Base-by-base conservation (phyloP, 78 protist species). In the Dictyostelium citrinum region DNA sequence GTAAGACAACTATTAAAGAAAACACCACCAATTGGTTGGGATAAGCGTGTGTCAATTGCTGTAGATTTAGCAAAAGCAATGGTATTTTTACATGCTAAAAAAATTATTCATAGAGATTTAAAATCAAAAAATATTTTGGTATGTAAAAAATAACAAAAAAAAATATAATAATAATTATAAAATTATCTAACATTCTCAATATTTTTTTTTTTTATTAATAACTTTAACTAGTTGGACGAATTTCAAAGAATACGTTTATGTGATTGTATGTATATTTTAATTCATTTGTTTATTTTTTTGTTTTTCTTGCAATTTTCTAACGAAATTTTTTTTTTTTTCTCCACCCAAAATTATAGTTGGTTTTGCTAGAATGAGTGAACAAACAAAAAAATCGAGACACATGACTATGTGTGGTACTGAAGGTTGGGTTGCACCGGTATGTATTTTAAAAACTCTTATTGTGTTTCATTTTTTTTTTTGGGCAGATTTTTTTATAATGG, bases 321-420 rank as follows among this genome's bases (percentile, higher is more conserved):
- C 27, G 0, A 0, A 24, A 24, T 64, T 64, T 64, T 64, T 64
- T 64, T 64, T 64, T 24, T 24, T 64, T 2, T 64, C 6, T 64
- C 10, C 8, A 0, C 29, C 1, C n/a, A 61, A 24, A 64, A 27
- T 16, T 16, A 49, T 49, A 49, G 60, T 45, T 46, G 83, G 91
- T 37, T 86, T 86, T 46, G 93, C 93, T 29, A 86, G 93, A 86
- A 86, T 86, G 93, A 78, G 75, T 33, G 93, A 86, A 86, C 93
- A 86, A 46, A 86, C 93, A 14, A 86, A 86, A 64, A 86, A 86
- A 46, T 55, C 93, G n/a, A 35, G 93, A 39, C 93, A 86, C 31
- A 86, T 86, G 93, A 86, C 93, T 1, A 86, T 86, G 93, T 86
- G 93, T 78, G 93, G 93, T 43, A 86, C 93, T 27, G 93, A 86